Conservation (phyloP, 106 monocot species). For the Dendrobium chrysotoxum region DNA sequence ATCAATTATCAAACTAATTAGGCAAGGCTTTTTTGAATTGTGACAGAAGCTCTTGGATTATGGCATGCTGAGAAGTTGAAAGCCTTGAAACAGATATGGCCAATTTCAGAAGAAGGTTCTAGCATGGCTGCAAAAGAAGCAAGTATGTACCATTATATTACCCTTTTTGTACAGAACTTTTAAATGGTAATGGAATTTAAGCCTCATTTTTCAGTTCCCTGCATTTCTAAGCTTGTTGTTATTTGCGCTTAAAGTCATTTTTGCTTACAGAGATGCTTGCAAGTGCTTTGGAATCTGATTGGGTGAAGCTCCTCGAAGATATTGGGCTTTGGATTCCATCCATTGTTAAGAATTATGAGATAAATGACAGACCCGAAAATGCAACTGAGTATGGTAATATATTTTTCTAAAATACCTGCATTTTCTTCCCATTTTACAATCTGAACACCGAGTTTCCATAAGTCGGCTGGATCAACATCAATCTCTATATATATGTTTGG, state of each 20-base stretch:
- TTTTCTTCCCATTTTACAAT: neutral
- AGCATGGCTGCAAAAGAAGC: slow-evolving; percentile 28
- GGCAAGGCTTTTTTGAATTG: neutral
- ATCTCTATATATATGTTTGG: neutral
- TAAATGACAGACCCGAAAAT: slow-evolving; percentile 50
- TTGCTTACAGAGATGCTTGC: slow-evolving; percentile 35
- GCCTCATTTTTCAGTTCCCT: neutral
- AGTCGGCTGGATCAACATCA: neutral
- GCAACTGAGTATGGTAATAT: slow-evolving; percentile 49
- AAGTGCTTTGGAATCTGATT: slow-evolving; percentile 41
- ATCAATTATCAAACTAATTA: too few species aligned
- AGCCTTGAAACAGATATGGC: slow-evolving; percentile 23
- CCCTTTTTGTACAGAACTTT: neutral
- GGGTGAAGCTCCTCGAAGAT: slow-evolving; percentile 50
- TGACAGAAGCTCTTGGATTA: slow-evolving; percentile 47
- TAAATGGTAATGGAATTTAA: neutral
- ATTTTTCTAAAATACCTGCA: neutral
- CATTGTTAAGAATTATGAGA: slow-evolving; percentile 39
- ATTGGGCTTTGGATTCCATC: slow-evolving; percentile 69
- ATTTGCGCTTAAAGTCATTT: neutral
- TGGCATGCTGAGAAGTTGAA: slow-evolving; percentile 58
- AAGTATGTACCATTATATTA: slow-evolving; percentile 22
- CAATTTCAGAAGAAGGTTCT: slow-evolving; percentile 20
- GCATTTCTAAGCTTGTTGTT: neutral
- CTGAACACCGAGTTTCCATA: neutral